These are phyloP conservation scores for Trebouxia sp. DNA, from an alignment of 139 green algal genomes.

Conservation along the genomic window DNA sequence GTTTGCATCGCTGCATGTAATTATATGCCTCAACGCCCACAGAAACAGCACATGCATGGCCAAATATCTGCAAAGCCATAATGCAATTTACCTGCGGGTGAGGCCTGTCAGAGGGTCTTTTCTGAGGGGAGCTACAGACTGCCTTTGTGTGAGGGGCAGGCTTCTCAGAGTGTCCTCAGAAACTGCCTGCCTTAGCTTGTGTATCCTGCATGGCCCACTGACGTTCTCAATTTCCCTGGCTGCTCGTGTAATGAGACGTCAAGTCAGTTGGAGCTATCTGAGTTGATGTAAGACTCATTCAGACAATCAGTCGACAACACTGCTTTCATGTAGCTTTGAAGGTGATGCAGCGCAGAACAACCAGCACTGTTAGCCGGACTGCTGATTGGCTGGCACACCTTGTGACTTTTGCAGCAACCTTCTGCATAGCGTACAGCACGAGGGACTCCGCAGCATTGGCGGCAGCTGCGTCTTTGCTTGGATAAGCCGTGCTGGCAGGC, in stretches of 20 bases:
- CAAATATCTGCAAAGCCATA: neutral
- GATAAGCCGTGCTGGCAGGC: neutral
- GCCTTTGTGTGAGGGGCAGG: neutral
- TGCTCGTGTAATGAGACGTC: too few relatives aligned
- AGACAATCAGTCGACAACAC: too few relatives aligned
- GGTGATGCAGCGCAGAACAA: too few relatives aligned
- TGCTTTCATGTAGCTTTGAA: too few relatives aligned
- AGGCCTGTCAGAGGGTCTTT: neutral
- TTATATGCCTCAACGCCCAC: neutral
- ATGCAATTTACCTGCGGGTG: neutral
- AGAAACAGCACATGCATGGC: neutral
- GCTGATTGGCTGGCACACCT: neutral
- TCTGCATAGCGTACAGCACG: neutral
- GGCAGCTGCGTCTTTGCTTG: neutral
- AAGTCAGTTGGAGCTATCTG: too few relatives aligned
- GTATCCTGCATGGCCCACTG: neutral
- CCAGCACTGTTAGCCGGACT: too few relatives aligned
- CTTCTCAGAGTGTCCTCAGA: neutral
- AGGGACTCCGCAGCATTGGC: slow-evolving; percentile 21
- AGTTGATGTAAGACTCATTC: too few relatives aligned
- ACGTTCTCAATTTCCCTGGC: too few relatives aligned
- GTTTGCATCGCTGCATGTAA: too few relatives aligned
- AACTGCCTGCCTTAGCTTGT: neutral
- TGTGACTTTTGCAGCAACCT: neutral
- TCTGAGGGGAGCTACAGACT: neutral